Evolutionary conservation across 2,329 filamentous ascomycete genomes (phyloP).

Genomic region (Alternaria infectoria): DNA sequence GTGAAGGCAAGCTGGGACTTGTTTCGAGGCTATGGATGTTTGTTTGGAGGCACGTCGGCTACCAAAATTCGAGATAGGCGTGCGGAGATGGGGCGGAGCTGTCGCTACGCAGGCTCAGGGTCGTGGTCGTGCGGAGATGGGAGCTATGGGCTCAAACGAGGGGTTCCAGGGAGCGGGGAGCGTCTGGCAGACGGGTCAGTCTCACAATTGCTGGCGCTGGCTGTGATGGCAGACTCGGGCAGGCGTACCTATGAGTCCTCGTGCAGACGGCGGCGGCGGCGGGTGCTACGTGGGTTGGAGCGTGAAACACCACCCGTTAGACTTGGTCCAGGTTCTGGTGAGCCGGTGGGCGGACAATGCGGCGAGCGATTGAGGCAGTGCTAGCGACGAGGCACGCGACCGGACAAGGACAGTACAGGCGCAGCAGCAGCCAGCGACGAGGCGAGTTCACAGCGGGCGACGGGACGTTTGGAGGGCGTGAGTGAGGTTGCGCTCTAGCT

Average conservation of each 20-base stretch:
- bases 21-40: slow-evolving; percentile 10
- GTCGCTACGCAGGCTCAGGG: neutral
- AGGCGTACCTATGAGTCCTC: slow-evolving; percentile 40
- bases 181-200: slow-evolving; percentile 40
- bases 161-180: slow-evolving; percentile 40
- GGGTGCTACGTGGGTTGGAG: slow-evolving; percentile 46
- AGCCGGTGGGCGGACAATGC: slow-evolving; percentile 33
- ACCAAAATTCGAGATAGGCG: slow-evolving; percentile 21
- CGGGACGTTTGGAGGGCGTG: slow-evolving; percentile 15
- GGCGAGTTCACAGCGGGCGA: slow-evolving; percentile 22
- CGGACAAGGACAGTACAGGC: slow-evolving; percentile 30
- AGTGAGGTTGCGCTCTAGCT: slow-evolving; percentile 27
- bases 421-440: slow-evolving; percentile 27
- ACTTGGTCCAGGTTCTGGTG: slow-evolving; percentile 40
- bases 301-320: slow-evolving; percentile 50
- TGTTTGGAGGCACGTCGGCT: slow-evolving; percentile 21
- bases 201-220: slow-evolving; percentile 22
- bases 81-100: slow-evolving; percentile 20
- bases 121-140: neutral
- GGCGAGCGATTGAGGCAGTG: slow-evolving; percentile 22
- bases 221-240: slow-evolving; percentile 25
- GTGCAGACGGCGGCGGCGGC: slow-evolving; percentile 34
- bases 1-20: slow-evolving; percentile 13
- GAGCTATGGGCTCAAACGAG: slow-evolving; percentile 41
- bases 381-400: slow-evolving; percentile 17